These are phyloP conservation scores for Emergomyces pasteurianus DNA, from an alignment of 2,329 filamentous ascomycete species.

Conservation along the genomic window DNA sequence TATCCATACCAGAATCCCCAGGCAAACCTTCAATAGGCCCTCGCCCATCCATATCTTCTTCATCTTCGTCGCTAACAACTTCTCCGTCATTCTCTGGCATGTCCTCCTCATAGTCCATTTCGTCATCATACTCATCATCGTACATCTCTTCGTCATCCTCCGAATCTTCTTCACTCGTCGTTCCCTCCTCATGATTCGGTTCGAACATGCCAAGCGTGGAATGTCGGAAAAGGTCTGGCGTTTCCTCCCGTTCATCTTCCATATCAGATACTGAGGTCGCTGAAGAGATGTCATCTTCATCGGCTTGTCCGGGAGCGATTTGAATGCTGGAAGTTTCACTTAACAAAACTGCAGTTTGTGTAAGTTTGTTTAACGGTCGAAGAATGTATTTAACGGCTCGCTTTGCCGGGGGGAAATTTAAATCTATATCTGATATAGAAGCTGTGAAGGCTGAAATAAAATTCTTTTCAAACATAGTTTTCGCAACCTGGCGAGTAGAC, in stretches of 20 bases:
- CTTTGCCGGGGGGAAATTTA: constrained; percentile 88
- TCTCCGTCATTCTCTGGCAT: constrained; percentile 68
- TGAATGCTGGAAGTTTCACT: constrained; percentile 71
- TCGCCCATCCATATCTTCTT: constrained; percentile 69
- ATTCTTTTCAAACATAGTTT: constrained; percentile 97
- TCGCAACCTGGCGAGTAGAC: constrained; percentile 73
- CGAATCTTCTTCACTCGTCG: constrained; percentile 52
- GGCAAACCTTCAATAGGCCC: constrained; percentile 56
- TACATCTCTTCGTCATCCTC: constrained; percentile 85
- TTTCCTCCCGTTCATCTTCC: constrained; percentile 80
- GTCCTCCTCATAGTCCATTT: constrained; percentile 87
- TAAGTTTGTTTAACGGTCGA: constrained; percentile 74
- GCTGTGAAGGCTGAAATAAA: constrained; percentile 79
- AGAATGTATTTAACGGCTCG: constrained; percentile 94
- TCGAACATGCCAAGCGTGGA: constrained; percentile 93
- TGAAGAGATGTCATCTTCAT: constrained; percentile 79
- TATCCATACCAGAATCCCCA: constrained; percentile 52
- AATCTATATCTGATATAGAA: constrained; percentile 88
- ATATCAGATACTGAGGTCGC: constrained; percentile 81
- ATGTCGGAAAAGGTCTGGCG: constrained; percentile 92
- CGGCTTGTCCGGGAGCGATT: constrained; percentile 51
- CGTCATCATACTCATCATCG: constrained; percentile 73
- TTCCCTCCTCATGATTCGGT: constrained; percentile 66
- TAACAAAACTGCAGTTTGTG: constrained; percentile 72
- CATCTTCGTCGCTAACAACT: constrained; percentile 78